Base-by-base conservation (phyloP, 306 rosid species). In the Corylus avellana region DNA sequence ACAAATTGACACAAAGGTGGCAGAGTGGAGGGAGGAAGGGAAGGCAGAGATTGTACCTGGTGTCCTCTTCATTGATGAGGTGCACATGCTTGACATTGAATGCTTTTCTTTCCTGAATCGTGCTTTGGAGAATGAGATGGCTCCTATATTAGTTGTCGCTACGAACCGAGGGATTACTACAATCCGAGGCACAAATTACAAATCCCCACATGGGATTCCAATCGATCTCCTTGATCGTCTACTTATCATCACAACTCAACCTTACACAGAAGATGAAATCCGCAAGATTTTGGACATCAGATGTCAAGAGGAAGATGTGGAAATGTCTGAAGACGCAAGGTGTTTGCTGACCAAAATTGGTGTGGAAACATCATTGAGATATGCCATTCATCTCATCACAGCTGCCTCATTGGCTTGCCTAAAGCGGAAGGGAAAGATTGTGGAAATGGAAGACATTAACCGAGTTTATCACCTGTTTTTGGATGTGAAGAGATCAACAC, bases 1-100 rank as follows among this genome's bases (percentile, higher is more conserved):
- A 81, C 99, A 95, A 80, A 95, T 95, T 4, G 96, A 95, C 90
- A 95, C 98, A n/a, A 95, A 95, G 82, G 99, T 95, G 50, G 99
- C 99, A 29, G 98, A 95, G 77, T 95, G 99, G 99, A 91, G 92
- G 76, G 98, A 95, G 81, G 99, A 95, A 90, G 98, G 98, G 81
- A 93, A 95, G 83, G 99, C 99, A 17, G 99, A 95, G 83, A 93
- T 95, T 57, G 94, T 95, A 44, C 99, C 99, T 0, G 99, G 99
- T 29, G 97, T 95, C 56, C 97, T 95, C 76, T 95, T 95, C 84
- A 95, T 95, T 12, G 97, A 95, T 22, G 99, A 95, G 90, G 98
- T 95, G 75, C 97, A 93, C 85, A 95, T 95, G 96, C 98, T 95
- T 74, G 98, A 95, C 86, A 93, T 95, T 1, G 99, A 95, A 76